A percentile compares a stretch with the other conserved stretches of the same genome.
Evolutionary conservation across 352 stramenopile species (phyloP).

Genomic region (Phytophthora cryptogea): DNA sequence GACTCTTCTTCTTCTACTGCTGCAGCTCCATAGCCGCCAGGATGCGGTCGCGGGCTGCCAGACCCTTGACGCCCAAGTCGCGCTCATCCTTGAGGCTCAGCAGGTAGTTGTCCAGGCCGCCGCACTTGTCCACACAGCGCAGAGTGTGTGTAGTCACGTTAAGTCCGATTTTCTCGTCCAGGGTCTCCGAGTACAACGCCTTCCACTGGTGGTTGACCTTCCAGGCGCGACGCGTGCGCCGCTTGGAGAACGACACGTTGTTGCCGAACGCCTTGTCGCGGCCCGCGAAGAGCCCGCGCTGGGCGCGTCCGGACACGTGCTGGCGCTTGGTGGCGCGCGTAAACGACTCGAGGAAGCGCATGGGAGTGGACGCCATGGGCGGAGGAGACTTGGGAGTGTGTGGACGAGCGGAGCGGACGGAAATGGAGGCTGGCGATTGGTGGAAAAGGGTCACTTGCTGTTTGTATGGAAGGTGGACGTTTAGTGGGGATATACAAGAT

Average conservation of each 20-base stretch:
- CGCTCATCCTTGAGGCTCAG: conserved; percentile 88
- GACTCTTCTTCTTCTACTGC: neutral
- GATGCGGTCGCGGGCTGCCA: conserved; percentile 63
- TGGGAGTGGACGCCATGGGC: conserved; percentile 36
- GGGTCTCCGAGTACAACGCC: conserved; percentile 85
- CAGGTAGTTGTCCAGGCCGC: conserved; percentile 95
- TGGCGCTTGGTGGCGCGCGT: conserved; percentile 64
- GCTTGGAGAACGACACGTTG: conserved; percentile 94
- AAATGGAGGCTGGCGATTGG: too few relatives aligned
- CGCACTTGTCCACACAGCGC: conserved; percentile 93
- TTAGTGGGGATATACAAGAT: too few relatives aligned
- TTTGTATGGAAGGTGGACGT: too few relatives aligned
- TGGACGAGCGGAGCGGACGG: neutral
- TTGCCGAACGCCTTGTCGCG: conserved; percentile 95
- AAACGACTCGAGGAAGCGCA: conserved; percentile 65
- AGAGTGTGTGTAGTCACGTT: conserved; percentile 94
- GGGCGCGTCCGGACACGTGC: conserved; percentile 76
- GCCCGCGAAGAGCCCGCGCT: conserved; percentile 92
- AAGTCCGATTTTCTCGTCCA: conserved; percentile 93
- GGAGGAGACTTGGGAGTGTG: neutral
- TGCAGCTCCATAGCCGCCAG: conserved; percentile 28
- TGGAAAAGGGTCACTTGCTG: too few relatives aligned
- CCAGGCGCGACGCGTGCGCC: conserved; percentile 90
- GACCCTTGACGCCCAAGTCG: conserved; percentile 73
- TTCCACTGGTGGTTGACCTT: conserved; percentile 95